phyloP scores from a whole-genome alignment of 345 rosid genomes.

The Acer campestre region DNA sequence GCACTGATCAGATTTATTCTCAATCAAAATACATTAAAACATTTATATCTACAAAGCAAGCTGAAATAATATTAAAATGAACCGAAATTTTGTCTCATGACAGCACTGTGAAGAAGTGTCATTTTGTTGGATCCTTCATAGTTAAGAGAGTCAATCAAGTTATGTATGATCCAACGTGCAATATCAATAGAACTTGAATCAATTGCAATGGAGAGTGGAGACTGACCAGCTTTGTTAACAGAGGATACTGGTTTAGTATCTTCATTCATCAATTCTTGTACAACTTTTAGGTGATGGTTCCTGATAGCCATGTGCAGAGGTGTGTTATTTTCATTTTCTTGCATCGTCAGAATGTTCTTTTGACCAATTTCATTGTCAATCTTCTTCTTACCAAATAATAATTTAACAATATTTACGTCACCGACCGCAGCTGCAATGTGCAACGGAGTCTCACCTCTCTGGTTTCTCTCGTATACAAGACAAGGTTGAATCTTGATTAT shows the following conservation, averaged over 20 bases:
- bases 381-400: too few relatives aligned
- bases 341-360: neutral
- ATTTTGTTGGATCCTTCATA: neutral
- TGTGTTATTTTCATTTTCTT: neutral
- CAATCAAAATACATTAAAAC: too few relatives aligned
- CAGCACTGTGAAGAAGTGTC: neutral
- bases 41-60: too few relatives aligned
- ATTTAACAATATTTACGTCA: neutral
- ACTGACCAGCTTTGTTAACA: neutral
- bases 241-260: neutral
- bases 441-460: neutral
- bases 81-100: slow-evolving; percentile 8
- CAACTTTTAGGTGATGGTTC: neutral
- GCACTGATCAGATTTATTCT: too few relatives aligned
- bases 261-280: neutral
- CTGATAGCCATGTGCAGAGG: slow-evolving; percentile 4
- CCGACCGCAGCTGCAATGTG: neutral
- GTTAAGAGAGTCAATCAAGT: too few relatives aligned
- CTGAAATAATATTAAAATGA: too few relatives aligned
- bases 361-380: too few relatives aligned
- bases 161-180: neutral
- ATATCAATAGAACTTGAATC: neutral
- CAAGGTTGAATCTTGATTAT: neutral
- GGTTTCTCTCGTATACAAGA: neutral
- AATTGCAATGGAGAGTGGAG: slow-evolving; percentile 16